Evolutionary conservation across 1,284 basidiomycete genomes (phyloP).

Genomic region (Tilletiopsis washingtonensis): DNA sequence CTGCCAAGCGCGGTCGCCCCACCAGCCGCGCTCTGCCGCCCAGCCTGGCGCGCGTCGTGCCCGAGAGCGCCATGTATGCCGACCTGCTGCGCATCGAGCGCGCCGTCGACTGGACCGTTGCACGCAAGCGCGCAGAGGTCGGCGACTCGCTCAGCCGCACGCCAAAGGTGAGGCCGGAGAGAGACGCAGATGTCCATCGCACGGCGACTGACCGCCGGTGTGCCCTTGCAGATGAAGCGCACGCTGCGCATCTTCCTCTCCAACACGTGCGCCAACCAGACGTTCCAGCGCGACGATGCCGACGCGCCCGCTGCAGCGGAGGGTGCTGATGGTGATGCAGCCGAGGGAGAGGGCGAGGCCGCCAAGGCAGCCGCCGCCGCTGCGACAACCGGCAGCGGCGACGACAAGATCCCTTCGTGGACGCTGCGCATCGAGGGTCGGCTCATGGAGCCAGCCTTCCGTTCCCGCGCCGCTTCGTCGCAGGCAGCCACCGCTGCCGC

Average conservation of each 20-base stretch:
- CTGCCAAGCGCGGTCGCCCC: conserved; percentile 67
- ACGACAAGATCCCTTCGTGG: conserved; percentile 86
- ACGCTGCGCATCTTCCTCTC: conserved; percentile 80
- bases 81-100: conserved; percentile 80
- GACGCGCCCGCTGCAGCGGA: conserved; percentile 19
- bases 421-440: conserved; percentile 80
- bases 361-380: not conserved
- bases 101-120: conserved; percentile 90
- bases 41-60: conserved; percentile 57
- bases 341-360: not conserved
- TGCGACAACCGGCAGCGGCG: conserved; percentile 21
- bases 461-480: conserved; percentile 36
- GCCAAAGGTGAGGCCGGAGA: conserved; percentile 48
- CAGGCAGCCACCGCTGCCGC: conserved; percentile 38
- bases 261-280: conserved; percentile 76
- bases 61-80: conserved; percentile 65
- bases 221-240: conserved; percentile 60
- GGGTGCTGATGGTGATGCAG: conserved; percentile 8
- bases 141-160: conserved; percentile 44
- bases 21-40: conserved; percentile 69
- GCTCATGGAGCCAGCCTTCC: conserved; percentile 55
- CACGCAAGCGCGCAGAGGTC: conserved; percentile 75
- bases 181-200: conserved; percentile 54
- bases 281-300: conserved; percentile 36
- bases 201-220: not conserved